Evolutionary conservation across 2,329 filamentous ascomycete species (phyloP).

Genomic region (Exophiala sp.): DNA sequence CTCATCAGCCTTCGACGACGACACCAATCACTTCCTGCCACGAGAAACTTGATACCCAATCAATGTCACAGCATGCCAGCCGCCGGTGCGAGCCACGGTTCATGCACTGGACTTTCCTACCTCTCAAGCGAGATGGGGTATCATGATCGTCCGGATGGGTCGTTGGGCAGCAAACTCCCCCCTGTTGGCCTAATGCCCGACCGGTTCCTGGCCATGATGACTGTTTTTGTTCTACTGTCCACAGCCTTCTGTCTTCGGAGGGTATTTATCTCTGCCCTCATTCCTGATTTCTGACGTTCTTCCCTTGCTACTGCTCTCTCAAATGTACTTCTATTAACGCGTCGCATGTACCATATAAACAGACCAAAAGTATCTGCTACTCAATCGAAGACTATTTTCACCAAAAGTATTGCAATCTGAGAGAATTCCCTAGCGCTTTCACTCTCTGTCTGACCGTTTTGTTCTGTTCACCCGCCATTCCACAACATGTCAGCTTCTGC

Average conservation of each 20-base stretch:
- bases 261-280: not conserved
- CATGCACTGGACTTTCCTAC: conserved; percentile 14
- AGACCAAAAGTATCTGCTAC: too few relatives aligned
- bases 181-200: not conserved
- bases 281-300: not conserved
- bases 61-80: not conserved
- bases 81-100: conserved; percentile 11
- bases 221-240: conserved; percentile 1
- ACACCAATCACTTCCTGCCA: conserved; percentile 3
- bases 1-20: too few relatives aligned
- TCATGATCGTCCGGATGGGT: conserved; percentile 1
- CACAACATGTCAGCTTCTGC: conserved; percentile 18
- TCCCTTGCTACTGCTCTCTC: not conserved
- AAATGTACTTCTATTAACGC: not conserved
- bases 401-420: not conserved
- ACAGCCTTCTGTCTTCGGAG: not conserved
- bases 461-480: not conserved
- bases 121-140: conserved; percentile 8
- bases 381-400: too few relatives aligned
- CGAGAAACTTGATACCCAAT: not conserved
- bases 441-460: not conserved
- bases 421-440: not conserved
- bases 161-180: conserved; percentile 17
- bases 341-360: not conserved
- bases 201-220: not conserved